A percentile compares a stretch with the other conserved stretches of the same genome.
Conservation (phyloP, 805 yeast species). For the Hanseniaspora thailandica region DNA sequence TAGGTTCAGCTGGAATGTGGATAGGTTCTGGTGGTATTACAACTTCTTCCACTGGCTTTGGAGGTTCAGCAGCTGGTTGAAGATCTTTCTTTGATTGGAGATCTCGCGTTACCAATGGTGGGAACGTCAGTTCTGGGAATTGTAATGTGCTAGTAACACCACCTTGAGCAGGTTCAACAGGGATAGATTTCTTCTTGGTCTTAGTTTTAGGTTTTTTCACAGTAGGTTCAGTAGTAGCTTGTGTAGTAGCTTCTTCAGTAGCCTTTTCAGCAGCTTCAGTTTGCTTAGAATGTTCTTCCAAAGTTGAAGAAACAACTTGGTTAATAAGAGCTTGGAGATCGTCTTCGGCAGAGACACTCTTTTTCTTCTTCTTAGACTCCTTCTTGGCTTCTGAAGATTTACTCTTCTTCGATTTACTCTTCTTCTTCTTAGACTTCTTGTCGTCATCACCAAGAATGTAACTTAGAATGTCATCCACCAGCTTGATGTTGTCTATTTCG, state of each 20-base stretch:
- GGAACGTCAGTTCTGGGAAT: not conserved
- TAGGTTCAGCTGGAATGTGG: not conserved
- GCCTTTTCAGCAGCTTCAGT: too few relatives aligned
- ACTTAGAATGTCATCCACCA: not conserved
- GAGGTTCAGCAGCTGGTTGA: too few relatives aligned
- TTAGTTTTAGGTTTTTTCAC: too few relatives aligned
- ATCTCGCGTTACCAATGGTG: not conserved
- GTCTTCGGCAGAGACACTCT: slow-evolving; percentile 15
- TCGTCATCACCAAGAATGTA: slow-evolving; percentile 7
- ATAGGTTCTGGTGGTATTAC: not conserved
- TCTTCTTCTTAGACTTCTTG: slow-evolving; percentile 19
- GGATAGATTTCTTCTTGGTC: not conserved
- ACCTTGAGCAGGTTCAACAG: slow-evolving; percentile 6
- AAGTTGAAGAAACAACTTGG: slow-evolving; percentile 26
- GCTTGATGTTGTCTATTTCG: slow-evolving; percentile 9
- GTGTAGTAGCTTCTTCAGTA: too few relatives aligned
- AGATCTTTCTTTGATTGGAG: not conserved
- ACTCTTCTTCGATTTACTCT: slow-evolving; percentile 18
- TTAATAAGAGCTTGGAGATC: slow-evolving; percentile 27
- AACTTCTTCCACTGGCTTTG: not conserved
- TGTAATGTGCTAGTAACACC: slow-evolving; percentile 6
- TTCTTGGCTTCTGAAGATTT: slow-evolving; percentile 15
- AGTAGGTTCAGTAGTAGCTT: too few relatives aligned
- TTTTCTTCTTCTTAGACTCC: slow-evolving; percentile 16
- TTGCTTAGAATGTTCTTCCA: slow-evolving; percentile 28